Evolutionary conservation across 345 rosid genomes (phyloP), one percentile per base, ranked within the genome.

Genomic region (Sapria himalayana): DNA sequence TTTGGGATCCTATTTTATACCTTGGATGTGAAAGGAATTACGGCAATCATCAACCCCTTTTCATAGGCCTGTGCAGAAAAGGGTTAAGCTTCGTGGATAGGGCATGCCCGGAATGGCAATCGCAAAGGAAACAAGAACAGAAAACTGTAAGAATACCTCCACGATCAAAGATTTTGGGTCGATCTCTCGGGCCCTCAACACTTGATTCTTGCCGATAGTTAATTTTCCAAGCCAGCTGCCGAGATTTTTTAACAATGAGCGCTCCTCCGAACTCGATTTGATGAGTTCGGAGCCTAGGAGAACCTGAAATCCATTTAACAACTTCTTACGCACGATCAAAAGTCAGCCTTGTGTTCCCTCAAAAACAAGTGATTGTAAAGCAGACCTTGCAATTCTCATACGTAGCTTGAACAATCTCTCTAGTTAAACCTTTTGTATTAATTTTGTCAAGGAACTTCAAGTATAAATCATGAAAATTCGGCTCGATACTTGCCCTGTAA

Each of bases 141-240:
- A 47, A 32, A 21, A 46, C 15, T 20, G n/a, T 2, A 19, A 39
- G 10, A 33, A 34, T 49, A 89, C 98, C 95, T 89, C 98, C 15
- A 84, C 70, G 56, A 89, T 79, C 86, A 89, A 65, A 39, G 84
- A 84, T 64, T 89, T 89, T 23, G 98, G 98, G 69, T 84, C 98
- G 52, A 89, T 82, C 55, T 82, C 93, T 25, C 95, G 93, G 10
- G 92, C 95, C 70, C 86, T 67, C 40, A 89, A 37, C 34, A 89
- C 98, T 45, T 74, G 84, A 58, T 89, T 89, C 59, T 95, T 73
- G 43, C 98, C 98, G 21, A 89, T 84, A 24, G 98, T 89, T 48
- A 89, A 70, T 72, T 77, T 89, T 51, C 98, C 98, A 25, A 89
- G 92, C 98, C 98, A 89, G 60, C 98, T 89, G 48, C 95, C 95